Base-by-base conservation (phyloP, 768 basidiomycete species). In the Agrocybe chaxingu region DNA sequence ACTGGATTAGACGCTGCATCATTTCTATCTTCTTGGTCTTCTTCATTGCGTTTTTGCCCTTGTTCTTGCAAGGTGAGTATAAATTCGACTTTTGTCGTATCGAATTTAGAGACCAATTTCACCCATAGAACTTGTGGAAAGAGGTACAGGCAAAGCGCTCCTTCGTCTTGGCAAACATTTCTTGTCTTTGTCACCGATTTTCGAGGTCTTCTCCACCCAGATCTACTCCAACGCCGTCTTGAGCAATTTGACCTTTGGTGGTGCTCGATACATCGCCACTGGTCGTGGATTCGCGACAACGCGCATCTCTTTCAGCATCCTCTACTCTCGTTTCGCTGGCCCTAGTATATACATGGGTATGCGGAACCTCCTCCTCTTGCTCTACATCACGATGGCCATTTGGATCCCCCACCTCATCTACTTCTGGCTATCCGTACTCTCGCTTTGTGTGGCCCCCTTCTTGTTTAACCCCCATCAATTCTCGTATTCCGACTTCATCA, bases 401-500 rank as follows among this genome's bases (percentile, higher is more conserved):
- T 98, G 92, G 89, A 89, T 92, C 50, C 91, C 92, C 4, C 88
- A 92, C 70, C 76, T 98, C 59, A 92, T 96, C 71, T 99, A 98
- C 79, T 99, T 98, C 84, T 98, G 96, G 96, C 80, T 92, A 66
- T 96, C 97, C 11, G 92, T 98, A 50, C 68, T 95, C 52, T 94
- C 95, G 8, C 82, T 99, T 13, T 96, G 92, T 70, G 80, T 98
- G 59, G 93, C 97, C 33, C 97, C 97, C 0, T 99, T 98, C 84
- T 56, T 99, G 53, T 99, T 99, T 83, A 99, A 99, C 72, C 97
- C 97, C n/a, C 96, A 99, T 70, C 97, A 98, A 69, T 99, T 98
- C 80, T 92, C 92, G 8, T 92, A 87, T 66, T 72, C 92, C 60
- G 97, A 99, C 71, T 99, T 96, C 71, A 88, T 98, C 71, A 93